Evolutionary conservation across 495 filamentous ascomycete species (phyloP), one percentile per base, ranked within the genome.

Genomic region (Aspergillus sparsus): DNA sequence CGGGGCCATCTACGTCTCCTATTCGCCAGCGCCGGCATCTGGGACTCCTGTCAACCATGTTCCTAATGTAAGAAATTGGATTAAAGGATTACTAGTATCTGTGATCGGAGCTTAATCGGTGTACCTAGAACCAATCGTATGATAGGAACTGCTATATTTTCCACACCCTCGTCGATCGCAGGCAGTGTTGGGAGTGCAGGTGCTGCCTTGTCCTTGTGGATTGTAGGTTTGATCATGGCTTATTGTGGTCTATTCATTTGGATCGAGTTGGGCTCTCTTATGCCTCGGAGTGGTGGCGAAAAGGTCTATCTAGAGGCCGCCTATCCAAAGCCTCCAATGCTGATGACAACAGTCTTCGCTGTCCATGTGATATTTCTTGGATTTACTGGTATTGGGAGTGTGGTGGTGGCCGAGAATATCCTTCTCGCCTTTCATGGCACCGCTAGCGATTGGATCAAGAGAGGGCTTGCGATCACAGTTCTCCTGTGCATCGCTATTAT

Each of bases 241-340:
- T 80, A 76, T 32, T 83, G 77, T 36, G 87, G 85, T 0, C 68
- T 89, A 3, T 77, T 80, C 2, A 78, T 91, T 3, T 79, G 74
- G 39, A 69, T 91, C 6, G 88, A 91, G 64, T 84, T 85, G 62
- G 87, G 87, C 1, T 85, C 80, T 65, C 87, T 89, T 80, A 74
- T 89, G 49, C 87, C 87, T 12, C 74, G 85, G 18, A 85, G 81
- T 18, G 86, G 87, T 6, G 88, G 87, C 31, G 79, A 83, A 46
- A 90, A 90, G 66, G 82, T 89, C 15, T 91, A 91, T 60, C 82
- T 91, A 42, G 87, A 92, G 62, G 88, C 85, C 53, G 86, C 83
- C 0, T 92, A 89, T 67, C 82, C 80, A 0, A 74, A 74, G 34
- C 88, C 89, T 0, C 80, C 80, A 10, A 84, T 87, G 58, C 74